These are phyloP conservation scores for Trichoderma reesei DNA, from an alignment of 495 filamentous ascomycete species.

Conservation along the genomic window DNA sequence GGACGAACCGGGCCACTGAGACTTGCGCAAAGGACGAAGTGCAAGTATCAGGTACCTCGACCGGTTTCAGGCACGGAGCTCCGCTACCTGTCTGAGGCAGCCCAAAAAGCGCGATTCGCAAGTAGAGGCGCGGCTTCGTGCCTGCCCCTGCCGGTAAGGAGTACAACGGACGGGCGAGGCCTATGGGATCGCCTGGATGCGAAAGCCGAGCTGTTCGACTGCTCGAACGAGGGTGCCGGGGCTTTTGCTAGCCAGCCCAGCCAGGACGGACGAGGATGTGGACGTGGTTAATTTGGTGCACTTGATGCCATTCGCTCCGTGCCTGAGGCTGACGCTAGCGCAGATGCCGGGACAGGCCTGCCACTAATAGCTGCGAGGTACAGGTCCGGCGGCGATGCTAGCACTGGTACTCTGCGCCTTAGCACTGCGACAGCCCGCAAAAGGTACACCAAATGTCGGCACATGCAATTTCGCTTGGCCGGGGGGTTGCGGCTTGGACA, in stretches of 20 bases:
- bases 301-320: neutral
- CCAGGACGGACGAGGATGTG: too few relatives aligned
- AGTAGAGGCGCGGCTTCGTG: too few relatives aligned
- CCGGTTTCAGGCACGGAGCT: neutral
- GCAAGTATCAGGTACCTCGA: neutral
- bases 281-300: neutral
- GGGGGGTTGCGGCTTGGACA: neutral
- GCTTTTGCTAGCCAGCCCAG: neutral
- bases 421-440: neutral
- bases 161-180: neutral
- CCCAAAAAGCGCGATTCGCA: too few relatives aligned
- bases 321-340: neutral
- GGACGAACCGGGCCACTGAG: conserved; percentile 4
- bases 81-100: neutral
- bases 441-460: neutral
- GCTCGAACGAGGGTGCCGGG: neutral
- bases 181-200: neutral
- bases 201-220: conserved; percentile 1
- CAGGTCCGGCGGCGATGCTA: neutral
- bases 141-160: too few relatives aligned
- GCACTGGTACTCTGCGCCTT: too few relatives aligned
- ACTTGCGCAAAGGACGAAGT: neutral
- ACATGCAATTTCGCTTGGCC: neutral
- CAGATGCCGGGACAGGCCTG: neutral
- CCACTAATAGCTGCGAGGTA: neutral